A percentile compares a stretch with the other conserved stretches of the same genome.
Conservation (phyloP, 73 alveolate species). For the Durusdinium trenchii region DNA sequence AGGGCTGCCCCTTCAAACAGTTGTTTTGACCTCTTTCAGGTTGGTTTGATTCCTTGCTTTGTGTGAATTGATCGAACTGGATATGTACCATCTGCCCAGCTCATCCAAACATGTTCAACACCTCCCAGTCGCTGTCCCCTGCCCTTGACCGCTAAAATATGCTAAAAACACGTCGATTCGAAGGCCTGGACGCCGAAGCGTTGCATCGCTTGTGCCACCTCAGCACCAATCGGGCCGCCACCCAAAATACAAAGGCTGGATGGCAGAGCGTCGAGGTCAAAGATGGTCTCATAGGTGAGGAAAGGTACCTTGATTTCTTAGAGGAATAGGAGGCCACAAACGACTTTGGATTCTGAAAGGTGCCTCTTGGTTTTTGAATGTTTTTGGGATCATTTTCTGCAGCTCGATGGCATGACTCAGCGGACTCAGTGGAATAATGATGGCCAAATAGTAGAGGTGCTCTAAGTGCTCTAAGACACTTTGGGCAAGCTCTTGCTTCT, state of each 20-base stretch:
- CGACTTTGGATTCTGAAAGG: too few species aligned
- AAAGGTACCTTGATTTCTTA: constrained; percentile 2
- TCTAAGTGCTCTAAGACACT: neutral
- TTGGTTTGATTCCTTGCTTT: neutral
- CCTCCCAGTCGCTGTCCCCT: neutral
- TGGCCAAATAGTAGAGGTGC: too few species aligned
- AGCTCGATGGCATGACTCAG: too few species aligned
- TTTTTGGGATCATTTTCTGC: too few species aligned
- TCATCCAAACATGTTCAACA: neutral
- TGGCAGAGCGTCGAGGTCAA: constrained; percentile 24
- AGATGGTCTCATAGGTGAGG: constrained; percentile 59
- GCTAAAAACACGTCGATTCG: neutral
- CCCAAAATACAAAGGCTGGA: constrained; percentile 27
- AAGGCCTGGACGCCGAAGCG: constrained; percentile 37
- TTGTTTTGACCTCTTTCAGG: neutral
- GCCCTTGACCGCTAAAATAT: neutral
- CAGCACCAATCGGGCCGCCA: constrained; percentile 74
- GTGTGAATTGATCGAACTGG: too few species aligned
- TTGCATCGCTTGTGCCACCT: constrained; percentile 74
- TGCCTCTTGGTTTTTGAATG: too few species aligned
- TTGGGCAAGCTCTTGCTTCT: neutral
- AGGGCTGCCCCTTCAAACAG: neutral
- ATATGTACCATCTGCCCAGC: too few species aligned
- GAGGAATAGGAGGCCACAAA: too few species aligned
- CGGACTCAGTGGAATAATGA: too few species aligned